Conservation (phyloP, 495 filamentous ascomycete genomes). For the Penicillium atrosanguineum region DNA sequence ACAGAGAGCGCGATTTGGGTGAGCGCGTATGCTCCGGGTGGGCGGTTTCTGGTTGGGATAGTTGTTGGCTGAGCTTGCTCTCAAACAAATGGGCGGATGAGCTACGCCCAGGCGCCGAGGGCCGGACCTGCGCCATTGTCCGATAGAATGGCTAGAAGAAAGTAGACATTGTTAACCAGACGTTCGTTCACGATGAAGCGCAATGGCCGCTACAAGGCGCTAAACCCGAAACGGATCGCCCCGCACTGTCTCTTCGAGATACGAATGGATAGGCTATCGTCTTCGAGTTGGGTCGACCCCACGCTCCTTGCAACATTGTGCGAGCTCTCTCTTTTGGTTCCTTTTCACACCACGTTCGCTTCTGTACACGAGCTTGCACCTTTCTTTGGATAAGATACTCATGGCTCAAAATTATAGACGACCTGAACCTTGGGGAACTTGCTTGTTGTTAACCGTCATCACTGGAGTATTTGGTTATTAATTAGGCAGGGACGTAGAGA, state of each 20-base stretch:
- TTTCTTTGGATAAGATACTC: neutral
- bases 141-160: constrained; percentile 1
- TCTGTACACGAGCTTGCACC: no score
- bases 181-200: neutral
- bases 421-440: neutral
- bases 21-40: constrained; percentile 25
- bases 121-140: constrained; percentile 26
- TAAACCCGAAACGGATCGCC: constrained; percentile 16
- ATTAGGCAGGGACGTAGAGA: neutral
- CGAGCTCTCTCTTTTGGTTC: no score
- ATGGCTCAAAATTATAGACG: neutral
- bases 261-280: neutral
- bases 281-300: no score
- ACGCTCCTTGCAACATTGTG: no score
- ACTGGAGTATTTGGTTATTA: neutral
- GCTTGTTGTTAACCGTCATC: neutral
- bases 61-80: constrained; percentile 44
- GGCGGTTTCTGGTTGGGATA: constrained; percentile 24
- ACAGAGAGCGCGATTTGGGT: constrained; percentile 44
- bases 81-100: constrained; percentile 29
- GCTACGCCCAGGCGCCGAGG: constrained; percentile 23
- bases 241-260: neutral
- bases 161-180: neutral
- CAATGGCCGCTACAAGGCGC: neutral
- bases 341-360: neutral